Percentiles rank a stretch among this genome's conserved stretches.
Evolutionary conservation across 2,329 filamentous ascomycete genomes (phyloP).

Genomic region (Ophiognomonia clavigignenti-juglandacearum): DNA sequence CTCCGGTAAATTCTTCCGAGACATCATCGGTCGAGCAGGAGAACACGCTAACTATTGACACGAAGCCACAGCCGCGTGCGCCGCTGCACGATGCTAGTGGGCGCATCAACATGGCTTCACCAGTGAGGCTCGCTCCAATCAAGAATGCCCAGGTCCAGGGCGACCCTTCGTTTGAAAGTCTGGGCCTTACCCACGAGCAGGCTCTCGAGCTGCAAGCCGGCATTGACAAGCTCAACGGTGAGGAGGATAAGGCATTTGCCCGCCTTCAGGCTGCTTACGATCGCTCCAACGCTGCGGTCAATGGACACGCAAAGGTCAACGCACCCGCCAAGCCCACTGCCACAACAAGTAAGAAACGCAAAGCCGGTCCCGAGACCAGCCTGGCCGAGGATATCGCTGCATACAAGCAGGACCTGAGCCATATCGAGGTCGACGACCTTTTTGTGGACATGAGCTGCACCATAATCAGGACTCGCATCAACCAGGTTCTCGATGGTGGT

Average conservation of each 20-base stretch:
- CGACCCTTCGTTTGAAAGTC: too few species aligned
- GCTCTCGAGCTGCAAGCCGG: not conserved
- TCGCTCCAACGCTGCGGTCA: too few species aligned
- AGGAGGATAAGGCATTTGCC: not conserved
- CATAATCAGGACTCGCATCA: constrained; percentile 19
- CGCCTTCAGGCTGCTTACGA: not conserved
- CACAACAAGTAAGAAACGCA: constrained; percentile 22
- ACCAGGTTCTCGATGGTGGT: constrained; percentile 37
- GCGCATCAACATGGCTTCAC: constrained; percentile 24
- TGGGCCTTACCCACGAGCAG: not conserved
- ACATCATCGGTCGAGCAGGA: not conserved
- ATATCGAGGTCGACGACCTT: constrained; percentile 10
- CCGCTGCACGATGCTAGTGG: constrained; percentile 25
- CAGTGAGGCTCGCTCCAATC: constrained; percentile 14
- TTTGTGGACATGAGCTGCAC: constrained; percentile 7
- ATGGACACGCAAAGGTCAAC: too few species aligned
- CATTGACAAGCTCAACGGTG: not conserved
- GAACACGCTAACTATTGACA: not conserved
- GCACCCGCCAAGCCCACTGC: not conserved
- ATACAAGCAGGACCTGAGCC: constrained; percentile 23
- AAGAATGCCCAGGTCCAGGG: not conserved
- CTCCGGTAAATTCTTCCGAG: not conserved
- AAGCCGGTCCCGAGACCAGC: constrained; percentile 21
- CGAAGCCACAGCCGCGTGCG: constrained; percentile 5
- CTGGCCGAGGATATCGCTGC: constrained; percentile 23